A percentile compares a stretch with the other conserved stretches of the same genome.
These are phyloP conservation scores for Effrenium voratum DNA, from an alignment of 73 alveolate species.

Conservation along the genomic window DNA sequence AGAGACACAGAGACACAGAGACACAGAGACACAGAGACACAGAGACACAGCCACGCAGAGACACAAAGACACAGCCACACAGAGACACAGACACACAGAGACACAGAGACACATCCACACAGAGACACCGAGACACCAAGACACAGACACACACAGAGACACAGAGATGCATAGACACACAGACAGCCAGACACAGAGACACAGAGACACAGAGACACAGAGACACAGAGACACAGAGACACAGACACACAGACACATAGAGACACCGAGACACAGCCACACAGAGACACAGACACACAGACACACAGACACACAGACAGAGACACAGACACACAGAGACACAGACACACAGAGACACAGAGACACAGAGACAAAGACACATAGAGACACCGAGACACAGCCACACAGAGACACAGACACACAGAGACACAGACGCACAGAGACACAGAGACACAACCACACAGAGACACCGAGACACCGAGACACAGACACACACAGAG, in stretches of 20 bases:
- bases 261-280: background rate
- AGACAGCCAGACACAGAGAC: slow-evolving; percentile 2
- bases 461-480: background rate
- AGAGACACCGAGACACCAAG: background rate
- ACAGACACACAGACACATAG: background rate
- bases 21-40: no score
- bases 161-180: background rate
- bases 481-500: background rate
- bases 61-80: background rate
- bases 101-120: background rate
- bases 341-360: background rate
- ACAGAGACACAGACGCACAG: background rate
- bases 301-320: background rate
- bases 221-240: slow-evolving; percentile 35
- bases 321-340: background rate
- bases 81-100: no score
- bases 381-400: background rate
- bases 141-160: slow-evolving; percentile 14
- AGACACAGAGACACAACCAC: background rate
- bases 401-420: background rate
- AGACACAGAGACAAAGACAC: background rate
- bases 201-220: slow-evolving; percentile 23
- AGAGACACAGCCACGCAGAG: background rate
- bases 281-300: slow-evolving; percentile 16
- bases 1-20: no score